Evolutionary conservation across 306 rosid species (phyloP), one percentile per base, ranked within the genome.

Genomic region (Medicago ruthenica): DNA sequence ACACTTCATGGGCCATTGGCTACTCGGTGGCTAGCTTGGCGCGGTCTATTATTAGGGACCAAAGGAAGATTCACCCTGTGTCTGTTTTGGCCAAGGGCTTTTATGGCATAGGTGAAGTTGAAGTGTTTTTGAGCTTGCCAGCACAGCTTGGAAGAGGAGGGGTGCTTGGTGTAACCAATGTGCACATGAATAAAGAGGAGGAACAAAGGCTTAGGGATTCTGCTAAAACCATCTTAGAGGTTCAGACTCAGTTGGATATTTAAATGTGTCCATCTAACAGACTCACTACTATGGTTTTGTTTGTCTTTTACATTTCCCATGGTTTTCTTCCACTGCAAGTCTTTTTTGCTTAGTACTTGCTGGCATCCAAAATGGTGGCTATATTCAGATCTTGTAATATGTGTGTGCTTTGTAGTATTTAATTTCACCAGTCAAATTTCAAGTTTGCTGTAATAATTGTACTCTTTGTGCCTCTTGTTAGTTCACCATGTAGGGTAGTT

Each of bases 1-100:
- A 91, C 83, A 94, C 98, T 36, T 89, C 94, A 0, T 94, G 97
- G 98, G 98, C 98, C 1, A 88, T 94, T 1, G 97, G 98, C 12
- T 94, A 94, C 85, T 94, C 98, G 0, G 98, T 80, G 42, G 96
- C 98, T 0, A 87, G 67, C 22, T 76, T 93, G 48, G 91, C 96
- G 0, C 81, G 97, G 6, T 68, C 85, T n/a, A 36, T 93, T 24
- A 48, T 93, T 0, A 82, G 98, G 67, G 88, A 91, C 79, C 98
- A 93, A 66, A 83, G 96, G 81, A 91, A 79, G 84, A 93, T 93
- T 75, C 97, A 93, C 74, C 97, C 97, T 0, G 87, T 93, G 7
- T 86, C 94, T 8, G 98, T 93, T 18, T 62, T 93, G 0, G 89
- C 96, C 0, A 91, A 79, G 53, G 98, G 98, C 0, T 81, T 91